A percentile compares a stretch with the other conserved stretches of the same genome.
Evolutionary conservation across 106 monocot genomes (phyloP).

Genomic region (Narthecium ossifragum): DNA sequence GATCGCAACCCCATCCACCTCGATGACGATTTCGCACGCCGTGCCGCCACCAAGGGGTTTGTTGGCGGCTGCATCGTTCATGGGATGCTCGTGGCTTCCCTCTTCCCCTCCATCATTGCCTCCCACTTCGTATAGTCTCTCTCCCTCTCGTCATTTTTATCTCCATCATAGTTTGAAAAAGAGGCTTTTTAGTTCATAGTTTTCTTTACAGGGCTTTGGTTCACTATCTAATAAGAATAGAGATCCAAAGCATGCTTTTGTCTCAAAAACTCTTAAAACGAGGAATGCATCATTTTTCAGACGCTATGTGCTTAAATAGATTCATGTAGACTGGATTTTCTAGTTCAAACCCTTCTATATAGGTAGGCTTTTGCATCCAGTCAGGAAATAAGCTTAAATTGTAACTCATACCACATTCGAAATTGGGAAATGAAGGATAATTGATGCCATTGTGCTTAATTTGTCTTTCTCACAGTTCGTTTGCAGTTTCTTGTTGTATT

Average conservation of each 20-base stretch:
- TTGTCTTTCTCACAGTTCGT: no score
- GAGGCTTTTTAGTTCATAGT: neutral
- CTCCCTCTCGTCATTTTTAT: neutral
- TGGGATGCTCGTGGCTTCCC: slow-evolving; percentile 86
- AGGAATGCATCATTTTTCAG: neutral
- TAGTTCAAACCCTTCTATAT: no score
- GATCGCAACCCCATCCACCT: slow-evolving; percentile 75
- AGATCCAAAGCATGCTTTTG: neutral
- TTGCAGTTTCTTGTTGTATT: no score
- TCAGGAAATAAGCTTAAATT: no score
- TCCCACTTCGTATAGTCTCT: slow-evolving; percentile 51
- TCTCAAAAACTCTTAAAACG: neutral
- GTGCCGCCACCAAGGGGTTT: slow-evolving; percentile 52
- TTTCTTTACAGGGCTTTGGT: no score
- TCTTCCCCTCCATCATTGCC: slow-evolving; percentile 76
- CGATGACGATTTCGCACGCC: slow-evolving; percentile 40
- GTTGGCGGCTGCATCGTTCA: slow-evolving; percentile 55
- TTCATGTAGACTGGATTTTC: neutral
- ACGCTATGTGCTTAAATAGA: neutral
- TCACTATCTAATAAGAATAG: neutral
- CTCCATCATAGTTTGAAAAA: neutral
- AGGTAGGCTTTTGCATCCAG: no score
- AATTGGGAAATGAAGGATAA: no score
- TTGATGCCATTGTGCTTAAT: no score
- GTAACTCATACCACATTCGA: no score